Conservation (phyloP, 768 basidiomycete genomes). For the Lentinula guzmanii region DNA sequence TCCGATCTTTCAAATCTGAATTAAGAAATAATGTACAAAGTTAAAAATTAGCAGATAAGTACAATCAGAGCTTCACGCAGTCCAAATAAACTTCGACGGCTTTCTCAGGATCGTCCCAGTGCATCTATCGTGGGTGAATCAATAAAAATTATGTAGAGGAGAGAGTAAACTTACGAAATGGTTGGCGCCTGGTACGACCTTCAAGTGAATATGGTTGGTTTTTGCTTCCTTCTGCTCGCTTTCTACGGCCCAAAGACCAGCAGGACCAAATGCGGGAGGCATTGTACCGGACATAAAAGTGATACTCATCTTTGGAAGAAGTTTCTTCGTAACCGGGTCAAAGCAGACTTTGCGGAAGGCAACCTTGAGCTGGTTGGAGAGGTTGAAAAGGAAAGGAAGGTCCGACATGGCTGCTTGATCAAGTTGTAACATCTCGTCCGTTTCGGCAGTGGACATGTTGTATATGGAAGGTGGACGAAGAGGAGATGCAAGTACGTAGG, state of each 20-base stretch:
- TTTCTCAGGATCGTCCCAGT: background rate
- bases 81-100: background rate
- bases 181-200: conserved; percentile 13
- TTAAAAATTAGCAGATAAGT: background rate
- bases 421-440: conserved; percentile 10
- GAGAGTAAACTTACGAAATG: conserved; percentile 18
- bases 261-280: conserved; percentile 2
- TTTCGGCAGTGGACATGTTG: conserved; percentile 7
- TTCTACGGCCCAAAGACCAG: conserved; percentile 14
- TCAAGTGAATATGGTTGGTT: conserved; percentile 7
- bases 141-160: background rate
- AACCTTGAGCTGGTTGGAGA: conserved; percentile 9
- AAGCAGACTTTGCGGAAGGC: conserved; percentile 7
- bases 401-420: conserved; percentile 6
- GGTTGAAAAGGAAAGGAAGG: background rate
- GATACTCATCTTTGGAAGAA: background rate
- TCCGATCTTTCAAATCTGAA: too few species aligned
- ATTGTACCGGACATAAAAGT: background rate
- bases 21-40: background rate
- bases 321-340: conserved; percentile 1
- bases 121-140: background rate
- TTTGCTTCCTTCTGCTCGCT: conserved; percentile 9
- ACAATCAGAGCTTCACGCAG: background rate
- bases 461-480: conserved; percentile 7
- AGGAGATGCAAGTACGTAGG: background rate